These are phyloP conservation scores for Mycena pura DNA, from an alignment of 768 basidiomycete species.

Conservation along the genomic window DNA sequence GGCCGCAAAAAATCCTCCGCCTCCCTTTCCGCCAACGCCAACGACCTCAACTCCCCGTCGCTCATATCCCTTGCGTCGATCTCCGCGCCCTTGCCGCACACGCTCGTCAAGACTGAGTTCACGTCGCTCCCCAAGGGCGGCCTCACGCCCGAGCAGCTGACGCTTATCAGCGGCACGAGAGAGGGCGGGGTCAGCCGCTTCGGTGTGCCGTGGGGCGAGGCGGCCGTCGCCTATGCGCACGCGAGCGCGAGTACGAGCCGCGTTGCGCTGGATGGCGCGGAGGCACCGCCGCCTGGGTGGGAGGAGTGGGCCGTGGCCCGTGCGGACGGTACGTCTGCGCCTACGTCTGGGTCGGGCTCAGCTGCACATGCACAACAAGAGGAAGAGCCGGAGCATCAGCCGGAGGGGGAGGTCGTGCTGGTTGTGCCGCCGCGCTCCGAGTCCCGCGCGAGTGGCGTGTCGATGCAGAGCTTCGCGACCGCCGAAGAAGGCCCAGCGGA, in stretches of 20 bases:
- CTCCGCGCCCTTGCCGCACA: slow-evolving; percentile 78
- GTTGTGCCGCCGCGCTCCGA: slow-evolving; percentile 13
- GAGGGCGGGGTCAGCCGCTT: slow-evolving; percentile 69
- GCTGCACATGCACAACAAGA: background rate
- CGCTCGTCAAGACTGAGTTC: slow-evolving; percentile 72
- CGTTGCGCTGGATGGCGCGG: slow-evolving; percentile 12
- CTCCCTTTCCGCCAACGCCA: slow-evolving; percentile 46
- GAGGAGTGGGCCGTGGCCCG: too few species aligned
- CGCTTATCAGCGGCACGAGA: slow-evolving; percentile 65
- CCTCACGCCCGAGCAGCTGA: slow-evolving; percentile 69
- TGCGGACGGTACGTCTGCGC: too few species aligned
- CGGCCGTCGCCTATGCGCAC: slow-evolving; percentile 67
- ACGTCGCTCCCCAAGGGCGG: slow-evolving; percentile 64
- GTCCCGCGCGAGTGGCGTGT: slow-evolving; percentile 22
- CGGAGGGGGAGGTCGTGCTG: background rate
- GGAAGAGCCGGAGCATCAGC: background rate
- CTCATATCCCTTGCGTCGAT: slow-evolving; percentile 76
- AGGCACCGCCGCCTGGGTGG: slow-evolving; percentile 23
- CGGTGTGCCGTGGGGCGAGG: slow-evolving; percentile 78
- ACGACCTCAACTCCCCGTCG: slow-evolving; percentile 66
- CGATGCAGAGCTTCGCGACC: slow-evolving; percentile 22
- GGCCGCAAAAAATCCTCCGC: slow-evolving; percentile 54
- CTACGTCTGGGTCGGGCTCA: background rate
- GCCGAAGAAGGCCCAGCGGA: slow-evolving; percentile 14
- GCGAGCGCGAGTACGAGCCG: slow-evolving; percentile 24